Conservation (phyloP, 495 filamentous ascomycete genomes). For the Jackrogersella minutella region DNA sequence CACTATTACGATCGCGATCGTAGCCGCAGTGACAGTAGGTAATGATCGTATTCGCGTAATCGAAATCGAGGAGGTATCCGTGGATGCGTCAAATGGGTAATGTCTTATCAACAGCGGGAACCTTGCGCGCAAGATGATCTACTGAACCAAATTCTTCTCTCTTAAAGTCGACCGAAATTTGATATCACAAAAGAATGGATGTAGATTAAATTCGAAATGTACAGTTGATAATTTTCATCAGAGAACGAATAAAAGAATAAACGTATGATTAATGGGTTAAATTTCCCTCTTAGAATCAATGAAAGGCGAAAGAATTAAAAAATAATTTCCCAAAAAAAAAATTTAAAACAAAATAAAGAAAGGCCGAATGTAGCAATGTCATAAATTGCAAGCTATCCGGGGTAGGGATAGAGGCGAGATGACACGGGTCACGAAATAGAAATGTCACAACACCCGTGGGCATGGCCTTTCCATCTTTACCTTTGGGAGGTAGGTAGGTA, state of each 20-base stretch:
- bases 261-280: slow-evolving; percentile 10
- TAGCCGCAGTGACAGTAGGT: slow-evolving; percentile 3
- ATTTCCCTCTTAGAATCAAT: too few species aligned
- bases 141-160: background rate
- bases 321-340: background rate
- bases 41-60: background rate
- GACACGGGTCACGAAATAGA: slow-evolving; percentile 40
- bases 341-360: slow-evolving; percentile 2
- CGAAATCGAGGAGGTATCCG: background rate
- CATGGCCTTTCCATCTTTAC: slow-evolving; percentile 19
- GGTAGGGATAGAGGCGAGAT: slow-evolving; percentile 22
- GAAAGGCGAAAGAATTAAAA: background rate
- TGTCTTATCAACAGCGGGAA: background rate
- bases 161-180: slow-evolving; percentile 4
- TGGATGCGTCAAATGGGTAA: slow-evolving; percentile 1
- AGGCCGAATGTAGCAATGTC: slow-evolving; percentile 17
- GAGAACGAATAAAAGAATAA: slow-evolving; percentile 2
- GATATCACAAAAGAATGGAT: background rate
- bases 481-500: slow-evolving; percentile 9
- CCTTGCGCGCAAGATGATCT: background rate
- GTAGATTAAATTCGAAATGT: background rate
- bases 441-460: too few species aligned
- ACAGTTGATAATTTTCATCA: background rate
- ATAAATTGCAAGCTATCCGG: slow-evolving; percentile 25
- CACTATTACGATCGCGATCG: background rate